Evolutionary conservation across 441 rosid species (phyloP).

Genomic region (Populus tomentosa): DNA sequence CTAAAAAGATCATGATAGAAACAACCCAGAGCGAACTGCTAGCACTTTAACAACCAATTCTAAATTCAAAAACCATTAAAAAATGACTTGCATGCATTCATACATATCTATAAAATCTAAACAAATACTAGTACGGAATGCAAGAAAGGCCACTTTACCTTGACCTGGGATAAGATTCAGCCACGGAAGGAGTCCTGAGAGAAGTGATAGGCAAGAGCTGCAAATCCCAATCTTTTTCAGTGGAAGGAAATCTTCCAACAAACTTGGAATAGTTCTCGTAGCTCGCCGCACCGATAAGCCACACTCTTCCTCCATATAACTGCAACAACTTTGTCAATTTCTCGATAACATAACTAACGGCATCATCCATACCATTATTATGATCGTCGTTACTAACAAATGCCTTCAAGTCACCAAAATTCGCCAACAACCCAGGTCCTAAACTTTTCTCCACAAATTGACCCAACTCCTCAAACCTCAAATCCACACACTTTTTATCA

Average conservation of each 20-base stretch:
- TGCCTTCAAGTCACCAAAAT: slow-evolving; percentile 56
- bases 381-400: slow-evolving; percentile 17
- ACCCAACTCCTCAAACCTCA: slow-evolving; percentile 39
- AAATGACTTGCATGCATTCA: neutral
- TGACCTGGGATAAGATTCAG: slow-evolving; percentile 49
- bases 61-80: neutral
- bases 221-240: slow-evolving; percentile 75
- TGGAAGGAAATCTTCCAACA: slow-evolving; percentile 40
- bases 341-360: slow-evolving; percentile 35
- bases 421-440: slow-evolving; percentile 43
- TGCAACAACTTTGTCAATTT: slow-evolving; percentile 46
- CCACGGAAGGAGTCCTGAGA: slow-evolving; percentile 34
- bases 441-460: slow-evolving; percentile 19
- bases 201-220: slow-evolving; percentile 66
- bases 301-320: slow-evolving; percentile 36
- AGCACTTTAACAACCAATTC: neutral
- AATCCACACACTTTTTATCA: slow-evolving; percentile 19
- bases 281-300: slow-evolving; percentile 57
- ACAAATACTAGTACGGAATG: neutral
- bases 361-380: slow-evolving; percentile 8
- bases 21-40: neutral
- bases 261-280: slow-evolving; percentile 57
- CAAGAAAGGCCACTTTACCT: slow-evolving; percentile 33
- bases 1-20: neutral
- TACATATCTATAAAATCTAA: neutral